Base-by-base conservation (phyloP, 495 filamentous ascomycete species). In the Mytilinidion resinicola region DNA sequence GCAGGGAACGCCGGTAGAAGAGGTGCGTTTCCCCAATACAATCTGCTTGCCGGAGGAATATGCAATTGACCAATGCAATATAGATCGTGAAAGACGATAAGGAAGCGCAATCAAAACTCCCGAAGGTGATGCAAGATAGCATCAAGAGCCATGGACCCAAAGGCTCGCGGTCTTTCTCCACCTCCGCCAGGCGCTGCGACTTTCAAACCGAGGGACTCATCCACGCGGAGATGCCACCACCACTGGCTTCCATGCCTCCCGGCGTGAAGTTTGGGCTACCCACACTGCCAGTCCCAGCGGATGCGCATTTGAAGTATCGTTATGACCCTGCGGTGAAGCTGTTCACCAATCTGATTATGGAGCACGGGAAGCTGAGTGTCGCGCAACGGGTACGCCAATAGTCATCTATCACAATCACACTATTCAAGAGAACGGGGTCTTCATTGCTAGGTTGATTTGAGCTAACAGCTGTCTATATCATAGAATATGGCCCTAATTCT, bases 261-360 rank as follows among this genome's bases (percentile, higher is more conserved):
- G 90, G 89, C 20, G 76, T 88, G 65, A 93, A 90, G 64, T 96
- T 86, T 69, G 79, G 77, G 4, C 72, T 87, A 59, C 92, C 92
- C 9, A 69, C 75, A n/a, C 72, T 83, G 21, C 81, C 85, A 17
- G 69, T 90, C 17, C 76, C 83, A 17, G 77, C 79, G 30, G 74
- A 81, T 10, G 69, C 79, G 55, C 78, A 90, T 68, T 73, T 88
- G 62, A 84, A 88, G 59, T 71, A 88, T 58, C 81, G 93, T 54
- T 95, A 96, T 69, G 85, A 95, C 65, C 79, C 87, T 3, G 71
- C 96, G 20, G 74, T 97, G 35, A 75, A 85, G 44, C 93, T 96
- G 75, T 77, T 96, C 62, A 95, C 89, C 15, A 91, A 90, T 72
- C 79, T 95, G 53, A 60, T 98, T 53, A 98, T 97, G 92, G 74